These are phyloP conservation scores for Gossypium thurberi DNA, from an alignment of 345 rosid genomes.

Conservation along the genomic window DNA sequence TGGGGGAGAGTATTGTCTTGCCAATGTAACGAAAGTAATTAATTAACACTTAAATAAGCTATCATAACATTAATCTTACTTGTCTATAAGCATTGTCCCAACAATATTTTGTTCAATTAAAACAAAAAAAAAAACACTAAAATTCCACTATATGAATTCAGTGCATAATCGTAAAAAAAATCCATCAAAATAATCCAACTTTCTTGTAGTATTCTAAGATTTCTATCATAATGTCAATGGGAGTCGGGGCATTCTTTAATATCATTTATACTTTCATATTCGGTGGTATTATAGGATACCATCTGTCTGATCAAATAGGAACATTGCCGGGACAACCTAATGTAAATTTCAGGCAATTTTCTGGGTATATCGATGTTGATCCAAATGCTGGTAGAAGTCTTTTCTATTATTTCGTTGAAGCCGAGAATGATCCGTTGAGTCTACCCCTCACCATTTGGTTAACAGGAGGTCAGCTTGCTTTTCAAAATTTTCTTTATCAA, in stretches of 20 bases:
- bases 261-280: background rate
- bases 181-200: background rate
- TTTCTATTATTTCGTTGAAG: conserved; percentile 10
- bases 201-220: background rate
- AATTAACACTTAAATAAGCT: no score
- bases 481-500: background rate
- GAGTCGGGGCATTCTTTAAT: background rate
- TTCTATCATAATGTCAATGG: background rate
- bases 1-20: no score
- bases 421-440: background rate
- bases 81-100: no score
- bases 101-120: no score
- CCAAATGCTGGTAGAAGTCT: background rate
- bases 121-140: no score
- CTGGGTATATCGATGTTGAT: background rate
- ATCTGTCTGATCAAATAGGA: background rate
- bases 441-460: conserved; percentile 4
- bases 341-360: background rate
- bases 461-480: background rate
- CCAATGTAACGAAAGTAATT: no score
- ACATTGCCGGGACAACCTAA: background rate
- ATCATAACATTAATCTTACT: no score
- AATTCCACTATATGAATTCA: background rate
- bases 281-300: background rate
- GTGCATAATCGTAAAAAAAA: background rate